Percentiles rank a stretch among this genome's conserved stretches.
These are phyloP conservation scores for Neurospora tetraspora DNA, from an alignment of 495 filamentous ascomycete species.

Conservation along the genomic window DNA sequence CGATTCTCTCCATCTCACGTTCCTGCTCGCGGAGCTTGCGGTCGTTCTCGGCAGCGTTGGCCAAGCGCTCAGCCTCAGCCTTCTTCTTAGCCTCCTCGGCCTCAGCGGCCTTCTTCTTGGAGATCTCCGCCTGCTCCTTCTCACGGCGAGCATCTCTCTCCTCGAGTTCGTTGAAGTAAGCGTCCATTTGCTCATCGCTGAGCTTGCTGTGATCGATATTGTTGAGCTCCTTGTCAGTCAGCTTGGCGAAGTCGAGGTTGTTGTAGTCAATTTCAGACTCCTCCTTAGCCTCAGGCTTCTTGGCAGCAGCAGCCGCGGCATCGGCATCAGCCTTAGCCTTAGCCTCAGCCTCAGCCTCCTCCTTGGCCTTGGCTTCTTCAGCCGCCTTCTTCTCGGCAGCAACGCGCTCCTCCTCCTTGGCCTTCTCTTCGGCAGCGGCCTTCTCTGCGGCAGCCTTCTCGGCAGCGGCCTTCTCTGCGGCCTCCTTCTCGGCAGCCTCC, in stretches of 20 bases:
- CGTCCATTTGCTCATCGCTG: slow-evolving; percentile 27
- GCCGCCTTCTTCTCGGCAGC: slow-evolving; percentile 46
- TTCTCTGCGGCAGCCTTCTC: slow-evolving; percentile 36
- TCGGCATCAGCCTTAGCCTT: slow-evolving; percentile 63
- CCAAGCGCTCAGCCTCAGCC: slow-evolving; percentile 37
- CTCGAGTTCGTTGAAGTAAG: slow-evolving; percentile 43
- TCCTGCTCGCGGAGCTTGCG: slow-evolving; percentile 46
- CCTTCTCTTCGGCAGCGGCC: slow-evolving; percentile 28
- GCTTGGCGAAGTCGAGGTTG: slow-evolving; percentile 29
- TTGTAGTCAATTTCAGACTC: slow-evolving; percentile 36
- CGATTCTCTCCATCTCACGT: slow-evolving; percentile 45
- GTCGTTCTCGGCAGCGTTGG: slow-evolving; percentile 42
- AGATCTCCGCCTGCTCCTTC: slow-evolving; percentile 49
- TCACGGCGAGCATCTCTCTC: slow-evolving; percentile 43
- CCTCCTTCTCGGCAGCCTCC: slow-evolving; percentile 32
- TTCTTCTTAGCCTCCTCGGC: slow-evolving; percentile 47
- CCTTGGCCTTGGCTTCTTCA: slow-evolving; percentile 50
- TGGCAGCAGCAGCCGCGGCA: slow-evolving; percentile 46
- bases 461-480: slow-evolving; percentile 29
- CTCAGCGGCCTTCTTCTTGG: slow-evolving; percentile 42
- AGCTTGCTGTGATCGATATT: background rate
- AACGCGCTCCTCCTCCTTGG: slow-evolving; percentile 30
- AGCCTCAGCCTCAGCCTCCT: slow-evolving; percentile 40
- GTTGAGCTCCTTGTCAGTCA: slow-evolving; percentile 16
- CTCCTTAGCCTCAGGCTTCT: slow-evolving; percentile 35